A percentile compares a stretch with the other conserved stretches of the same genome.
Conservation (phyloP, 192 early-diverging fungal species). For the Mycoemilia scoparia region DNA sequence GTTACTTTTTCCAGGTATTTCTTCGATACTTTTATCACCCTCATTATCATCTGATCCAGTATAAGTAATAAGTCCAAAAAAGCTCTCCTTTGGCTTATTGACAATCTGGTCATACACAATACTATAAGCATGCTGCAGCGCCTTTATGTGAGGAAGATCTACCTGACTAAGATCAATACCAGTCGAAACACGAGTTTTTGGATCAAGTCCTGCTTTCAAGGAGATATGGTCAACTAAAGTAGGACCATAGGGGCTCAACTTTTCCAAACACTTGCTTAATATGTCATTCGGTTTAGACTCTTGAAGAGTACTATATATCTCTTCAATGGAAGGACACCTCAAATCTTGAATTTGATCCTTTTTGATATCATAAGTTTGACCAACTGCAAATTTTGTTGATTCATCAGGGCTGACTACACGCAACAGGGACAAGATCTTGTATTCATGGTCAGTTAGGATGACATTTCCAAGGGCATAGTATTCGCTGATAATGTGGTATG, state of each 20-base stretch:
- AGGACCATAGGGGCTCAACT: conserved; percentile 53
- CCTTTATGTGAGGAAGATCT: conserved; percentile 37
- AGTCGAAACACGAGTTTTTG: conserved; percentile 36
- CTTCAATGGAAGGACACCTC: conserved; percentile 21
- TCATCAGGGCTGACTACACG: conserved; percentile 74
- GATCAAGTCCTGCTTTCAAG: conserved; percentile 39
- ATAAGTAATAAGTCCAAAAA: conserved; percentile 19
- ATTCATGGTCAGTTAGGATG: conserved; percentile 80
- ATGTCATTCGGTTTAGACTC: conserved; percentile 41
- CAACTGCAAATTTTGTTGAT: conserved; percentile 61
- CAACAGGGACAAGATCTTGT: conserved; percentile 63
- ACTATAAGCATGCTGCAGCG: conserved; percentile 42
- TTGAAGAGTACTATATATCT: conserved; percentile 31
- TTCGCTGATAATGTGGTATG: conserved; percentile 59
- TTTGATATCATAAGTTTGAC: conserved; percentile 55
- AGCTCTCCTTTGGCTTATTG: conserved; percentile 22
- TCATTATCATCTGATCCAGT: not conserved
- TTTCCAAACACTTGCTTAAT: conserved; percentile 47
- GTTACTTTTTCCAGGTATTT: no score
- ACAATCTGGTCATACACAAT: conserved; percentile 55
- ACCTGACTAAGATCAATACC: conserved; percentile 33
- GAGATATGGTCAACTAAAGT: conserved; percentile 74
- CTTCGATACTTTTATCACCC: no score
- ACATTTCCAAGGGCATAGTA: conserved; percentile 83
- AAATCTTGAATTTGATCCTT: not conserved